Evolutionary conservation across 2,329 filamentous ascomycete species (phyloP).

Genomic region (Orbilia ellipsospora): DNA sequence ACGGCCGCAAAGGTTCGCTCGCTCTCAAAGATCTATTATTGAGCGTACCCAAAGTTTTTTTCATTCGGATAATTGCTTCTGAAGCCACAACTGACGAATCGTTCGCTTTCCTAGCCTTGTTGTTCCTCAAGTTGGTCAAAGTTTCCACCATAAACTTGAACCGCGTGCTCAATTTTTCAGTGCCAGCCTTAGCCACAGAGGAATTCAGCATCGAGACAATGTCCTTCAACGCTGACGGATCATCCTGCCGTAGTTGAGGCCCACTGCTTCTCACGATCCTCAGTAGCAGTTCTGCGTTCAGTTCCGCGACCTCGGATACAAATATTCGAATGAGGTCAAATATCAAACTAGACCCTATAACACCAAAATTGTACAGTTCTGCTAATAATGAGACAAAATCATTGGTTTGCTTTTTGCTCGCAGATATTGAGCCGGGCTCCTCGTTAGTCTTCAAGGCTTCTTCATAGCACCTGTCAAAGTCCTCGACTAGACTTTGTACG

Average conservation of each 20-base stretch:
- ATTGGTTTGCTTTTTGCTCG: constrained; percentile 61
- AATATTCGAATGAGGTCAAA: constrained; percentile 91
- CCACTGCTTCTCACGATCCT: constrained; percentile 85
- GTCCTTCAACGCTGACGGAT: constrained; percentile 86
- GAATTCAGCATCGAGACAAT: constrained; percentile 83
- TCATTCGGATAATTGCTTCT: constrained; percentile 88
- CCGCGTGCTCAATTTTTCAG: constrained; percentile 79
- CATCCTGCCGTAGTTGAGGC: constrained; percentile 84
- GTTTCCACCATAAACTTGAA: constrained; percentile 98
- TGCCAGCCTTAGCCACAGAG: constrained; percentile 74
- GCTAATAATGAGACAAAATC: constrained; percentile 86
- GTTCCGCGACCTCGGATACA: constrained; percentile 78
- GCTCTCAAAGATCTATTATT: constrained; percentile 76
- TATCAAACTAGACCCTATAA: constrained; percentile 82
- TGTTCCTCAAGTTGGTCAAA: constrained; percentile 94
- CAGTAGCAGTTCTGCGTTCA: constrained; percentile 87
- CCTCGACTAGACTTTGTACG: constrained; percentile 79
- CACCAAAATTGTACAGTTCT: constrained; percentile 90
- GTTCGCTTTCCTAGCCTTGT: constrained; percentile 79
- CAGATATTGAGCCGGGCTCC: constrained; percentile 8
- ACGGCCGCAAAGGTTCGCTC: constrained; percentile 82
- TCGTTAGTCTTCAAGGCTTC: constrained; percentile 17
- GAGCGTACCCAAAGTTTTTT: constrained; percentile 83
- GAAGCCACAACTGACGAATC: constrained; percentile 73
- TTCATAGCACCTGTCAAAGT: constrained; percentile 70